A percentile compares a stretch with the other conserved stretches of the same genome.
Evolutionary conservation across 2,329 filamentous ascomycete species (phyloP).

Genomic region (Pseudogymnoascus sp.): DNA sequence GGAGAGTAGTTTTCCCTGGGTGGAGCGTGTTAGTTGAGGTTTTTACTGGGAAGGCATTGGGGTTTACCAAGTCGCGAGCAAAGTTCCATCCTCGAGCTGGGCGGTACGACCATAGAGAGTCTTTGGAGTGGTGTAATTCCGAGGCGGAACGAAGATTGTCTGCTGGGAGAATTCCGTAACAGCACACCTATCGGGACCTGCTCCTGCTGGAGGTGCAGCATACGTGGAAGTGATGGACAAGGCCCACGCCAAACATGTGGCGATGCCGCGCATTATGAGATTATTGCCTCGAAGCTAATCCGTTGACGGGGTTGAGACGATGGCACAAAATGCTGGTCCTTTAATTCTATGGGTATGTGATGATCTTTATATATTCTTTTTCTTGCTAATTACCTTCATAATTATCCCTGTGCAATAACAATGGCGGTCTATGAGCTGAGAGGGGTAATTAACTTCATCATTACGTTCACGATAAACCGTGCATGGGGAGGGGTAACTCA

Average conservation of each 20-base stretch:
- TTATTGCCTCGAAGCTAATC: neutral
- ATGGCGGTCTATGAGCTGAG: neutral
- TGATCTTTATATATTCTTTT: neutral
- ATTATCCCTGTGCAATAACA: neutral
- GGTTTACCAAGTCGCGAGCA: conserved; percentile 40
- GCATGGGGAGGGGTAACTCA: neutral
- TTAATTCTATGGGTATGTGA: neutral
- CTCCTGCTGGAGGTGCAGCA: neutral
- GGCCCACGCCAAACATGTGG: neutral
- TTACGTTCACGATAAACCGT: neutral
- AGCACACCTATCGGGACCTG: neutral
- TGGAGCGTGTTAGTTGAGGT: neutral
- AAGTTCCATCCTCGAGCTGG: conserved; percentile 30
- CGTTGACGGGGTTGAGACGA: neutral
- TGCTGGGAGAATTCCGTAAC: conserved; percentile 19
- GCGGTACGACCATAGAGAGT: conserved; percentile 29
- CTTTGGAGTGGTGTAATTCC: conserved; percentile 23
- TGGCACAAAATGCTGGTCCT: neutral
- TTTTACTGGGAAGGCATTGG: neutral
- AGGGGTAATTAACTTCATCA: neutral
- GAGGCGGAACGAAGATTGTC: conserved; percentile 23
- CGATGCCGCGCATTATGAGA: neutral
- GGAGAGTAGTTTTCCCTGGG: conserved; percentile 42
- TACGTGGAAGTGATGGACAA: neutral
- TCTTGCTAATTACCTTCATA: neutral